phyloP scores from a whole-genome alignment of 2,329 filamentous ascomycete species.

The Juglanconis sp. region DNA sequence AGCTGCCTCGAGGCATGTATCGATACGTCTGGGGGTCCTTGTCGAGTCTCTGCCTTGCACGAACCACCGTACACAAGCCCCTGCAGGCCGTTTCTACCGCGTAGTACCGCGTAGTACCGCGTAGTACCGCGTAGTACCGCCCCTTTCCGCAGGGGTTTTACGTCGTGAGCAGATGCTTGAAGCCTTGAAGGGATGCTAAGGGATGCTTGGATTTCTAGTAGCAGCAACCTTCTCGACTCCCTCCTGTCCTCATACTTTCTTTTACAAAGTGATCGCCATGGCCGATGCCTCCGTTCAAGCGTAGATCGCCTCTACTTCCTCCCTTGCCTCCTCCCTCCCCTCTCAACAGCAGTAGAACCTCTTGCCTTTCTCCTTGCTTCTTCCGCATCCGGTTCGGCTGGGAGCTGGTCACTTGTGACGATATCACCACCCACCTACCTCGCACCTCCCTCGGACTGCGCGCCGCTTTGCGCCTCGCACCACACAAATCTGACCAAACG shows the following conservation, averaged over 20 bases:
- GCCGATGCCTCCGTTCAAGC: background rate
- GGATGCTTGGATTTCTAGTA: too few species aligned
- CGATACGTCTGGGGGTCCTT: constrained; percentile 1
- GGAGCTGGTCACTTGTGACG: background rate
- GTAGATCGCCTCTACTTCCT: constrained; percentile 1
- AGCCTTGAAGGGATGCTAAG: background rate
- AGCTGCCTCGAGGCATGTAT: background rate
- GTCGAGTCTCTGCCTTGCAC: background rate
- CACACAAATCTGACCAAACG: too few species aligned
- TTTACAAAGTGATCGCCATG: background rate
- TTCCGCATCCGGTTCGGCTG: background rate
- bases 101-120: background rate
- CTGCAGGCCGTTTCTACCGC: background rate
- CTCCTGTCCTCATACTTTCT: background rate
- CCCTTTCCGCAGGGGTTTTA: background rate
- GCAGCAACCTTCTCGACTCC: background rate
- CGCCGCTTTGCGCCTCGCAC: background rate
- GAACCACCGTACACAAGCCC: background rate
- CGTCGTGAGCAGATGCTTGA: background rate
- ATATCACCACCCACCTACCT: background rate
- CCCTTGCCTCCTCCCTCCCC: background rate
- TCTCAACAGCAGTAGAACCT: background rate
- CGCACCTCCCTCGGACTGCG: background rate
- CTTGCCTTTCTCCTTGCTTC: background rate
- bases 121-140: background rate